Conservation (phyloP, 345 rosid species). For the Camelina neglecta region DNA sequence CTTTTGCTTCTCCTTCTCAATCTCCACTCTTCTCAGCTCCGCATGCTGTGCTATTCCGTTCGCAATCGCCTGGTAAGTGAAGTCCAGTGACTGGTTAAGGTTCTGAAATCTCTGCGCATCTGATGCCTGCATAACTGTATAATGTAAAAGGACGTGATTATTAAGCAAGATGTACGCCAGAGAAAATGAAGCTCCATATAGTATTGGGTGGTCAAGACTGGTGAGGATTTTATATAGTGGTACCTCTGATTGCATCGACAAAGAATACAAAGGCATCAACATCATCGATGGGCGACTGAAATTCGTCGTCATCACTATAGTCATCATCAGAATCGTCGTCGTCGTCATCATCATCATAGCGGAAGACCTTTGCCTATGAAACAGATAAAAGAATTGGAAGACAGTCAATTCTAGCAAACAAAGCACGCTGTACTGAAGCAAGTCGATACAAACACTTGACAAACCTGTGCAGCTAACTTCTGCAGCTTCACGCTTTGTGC, state of each 20-base stretch:
- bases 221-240: conserved; percentile 8
- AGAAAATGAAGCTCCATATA: conserved; percentile 2
- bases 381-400: conserved; percentile 6
- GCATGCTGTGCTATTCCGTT: conserved; percentile 93
- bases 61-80: conserved; percentile 86
- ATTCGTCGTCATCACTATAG: conserved; percentile 89
- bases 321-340: conserved; percentile 82
- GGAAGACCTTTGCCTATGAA: conserved; percentile 69
- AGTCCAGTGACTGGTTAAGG: conserved; percentile 81
- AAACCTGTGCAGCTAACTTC: conserved; percentile 92
- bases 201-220: background rate
- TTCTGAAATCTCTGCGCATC: conserved; percentile 84
- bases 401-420: background rate
- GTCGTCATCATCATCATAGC: conserved; percentile 60
- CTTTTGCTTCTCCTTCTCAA: conserved; percentile 87
- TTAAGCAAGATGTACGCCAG: background rate
- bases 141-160: background rate
- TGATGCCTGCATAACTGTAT: conserved; percentile 72
- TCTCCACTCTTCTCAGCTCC: conserved; percentile 87
- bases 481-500: conserved; percentile 78
- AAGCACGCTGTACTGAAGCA: background rate
- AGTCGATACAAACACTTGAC: conserved; percentile 22
- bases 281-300: conserved; percentile 95
- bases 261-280: conserved; percentile 96
- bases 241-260: conserved; percentile 89